Percentiles rank a stretch among this genome's conserved stretches.
Evolutionary conservation across 345 rosid genomes (phyloP).

Genomic region (Linum tenue): DNA sequence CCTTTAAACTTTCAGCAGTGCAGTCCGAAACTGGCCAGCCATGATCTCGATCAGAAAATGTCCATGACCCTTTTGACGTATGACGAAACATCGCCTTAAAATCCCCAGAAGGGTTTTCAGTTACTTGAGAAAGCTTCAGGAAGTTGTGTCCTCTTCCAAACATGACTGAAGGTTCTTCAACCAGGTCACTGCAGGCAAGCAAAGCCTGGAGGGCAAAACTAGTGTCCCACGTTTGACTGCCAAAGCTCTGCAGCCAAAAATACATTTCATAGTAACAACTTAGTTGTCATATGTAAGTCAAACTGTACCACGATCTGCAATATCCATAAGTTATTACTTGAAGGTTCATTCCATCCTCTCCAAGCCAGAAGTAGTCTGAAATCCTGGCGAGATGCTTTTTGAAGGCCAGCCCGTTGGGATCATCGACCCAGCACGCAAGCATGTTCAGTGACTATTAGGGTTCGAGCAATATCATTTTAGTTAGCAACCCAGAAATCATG

Average conservation of each 20-base stretch:
- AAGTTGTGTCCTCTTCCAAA: slow-evolving; percentile 15
- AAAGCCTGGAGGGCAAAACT: slow-evolving; percentile 15
- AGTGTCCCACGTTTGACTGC: slow-evolving; percentile 19
- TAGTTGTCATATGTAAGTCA: too few relatives aligned
- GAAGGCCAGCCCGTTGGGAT: neutral
- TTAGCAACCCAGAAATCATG: neutral
- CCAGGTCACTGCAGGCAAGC: slow-evolving; percentile 6
- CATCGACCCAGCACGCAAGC: neutral
- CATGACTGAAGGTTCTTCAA: slow-evolving; percentile 12
- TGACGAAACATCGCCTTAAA: neutral
- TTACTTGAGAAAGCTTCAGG: slow-evolving; percentile 4
- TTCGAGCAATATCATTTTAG: neutral
- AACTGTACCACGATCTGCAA: neutral
- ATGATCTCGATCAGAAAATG: slow-evolving; percentile 11
- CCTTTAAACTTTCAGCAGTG: slow-evolving; percentile 22
- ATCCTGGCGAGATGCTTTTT: slow-evolving; percentile 14
- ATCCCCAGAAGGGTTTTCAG: slow-evolving; percentile 9
- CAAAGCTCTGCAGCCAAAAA: slow-evolving; percentile 9
- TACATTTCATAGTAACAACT: too few relatives aligned
- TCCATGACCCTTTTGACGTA: slow-evolving; percentile 12
- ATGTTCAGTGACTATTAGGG: neutral
- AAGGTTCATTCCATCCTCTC: slow-evolving; percentile 16
- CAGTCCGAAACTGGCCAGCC: slow-evolving; percentile 20
- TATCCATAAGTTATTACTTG: neutral
- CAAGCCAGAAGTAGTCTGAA: slow-evolving; percentile 9